These are phyloP conservation scores for Neurospora sp. DNA, from an alignment of 495 filamentous ascomycete genomes.

Conservation along the genomic window DNA sequence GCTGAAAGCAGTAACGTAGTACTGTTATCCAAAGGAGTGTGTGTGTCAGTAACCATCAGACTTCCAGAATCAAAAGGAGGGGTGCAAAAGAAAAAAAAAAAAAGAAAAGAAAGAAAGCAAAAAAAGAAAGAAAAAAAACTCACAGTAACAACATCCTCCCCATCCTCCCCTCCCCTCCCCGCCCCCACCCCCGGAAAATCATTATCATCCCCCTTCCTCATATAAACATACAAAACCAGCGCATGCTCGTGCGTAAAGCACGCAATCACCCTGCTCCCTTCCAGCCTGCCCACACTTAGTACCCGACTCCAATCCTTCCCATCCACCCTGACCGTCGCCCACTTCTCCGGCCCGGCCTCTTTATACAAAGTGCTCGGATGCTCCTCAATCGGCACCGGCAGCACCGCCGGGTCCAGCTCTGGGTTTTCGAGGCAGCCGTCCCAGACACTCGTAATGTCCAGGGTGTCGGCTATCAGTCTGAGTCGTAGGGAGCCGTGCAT, in stretches of 20 bases:
- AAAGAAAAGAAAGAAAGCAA: no score
- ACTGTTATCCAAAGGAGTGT: background rate
- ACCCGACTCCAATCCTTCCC: constrained; percentile 86
- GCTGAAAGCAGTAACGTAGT: constrained; percentile 12
- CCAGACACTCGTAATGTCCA: constrained; percentile 78
- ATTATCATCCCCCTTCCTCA: constrained; percentile 59
- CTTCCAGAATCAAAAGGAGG: background rate
- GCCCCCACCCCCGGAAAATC: constrained; percentile 5
- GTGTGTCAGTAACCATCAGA: background rate
- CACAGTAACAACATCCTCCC: background rate
- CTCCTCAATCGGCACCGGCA: constrained; percentile 53
- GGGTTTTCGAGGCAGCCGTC: constrained; percentile 65
- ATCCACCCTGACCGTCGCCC: constrained; percentile 82
- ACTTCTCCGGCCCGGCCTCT: constrained; percentile 50
- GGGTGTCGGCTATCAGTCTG: constrained; percentile 62
- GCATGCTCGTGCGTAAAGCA: constrained; percentile 74
- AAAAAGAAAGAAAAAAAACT: background rate
- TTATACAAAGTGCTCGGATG: constrained; percentile 68
- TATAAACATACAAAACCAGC: constrained; percentile 84
- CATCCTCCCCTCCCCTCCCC: background rate
- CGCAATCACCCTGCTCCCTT: constrained; percentile 74
- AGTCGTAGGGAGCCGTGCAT: constrained; percentile 81
- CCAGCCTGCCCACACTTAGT: constrained; percentile 76
- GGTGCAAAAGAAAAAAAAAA: no score
- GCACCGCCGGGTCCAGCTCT: constrained; percentile 62